Evolutionary conservation across 2,329 filamentous ascomycete species (phyloP), one percentile per base, ranked within the genome.

Genomic region (Neodidymelliopsis sp.): DNA sequence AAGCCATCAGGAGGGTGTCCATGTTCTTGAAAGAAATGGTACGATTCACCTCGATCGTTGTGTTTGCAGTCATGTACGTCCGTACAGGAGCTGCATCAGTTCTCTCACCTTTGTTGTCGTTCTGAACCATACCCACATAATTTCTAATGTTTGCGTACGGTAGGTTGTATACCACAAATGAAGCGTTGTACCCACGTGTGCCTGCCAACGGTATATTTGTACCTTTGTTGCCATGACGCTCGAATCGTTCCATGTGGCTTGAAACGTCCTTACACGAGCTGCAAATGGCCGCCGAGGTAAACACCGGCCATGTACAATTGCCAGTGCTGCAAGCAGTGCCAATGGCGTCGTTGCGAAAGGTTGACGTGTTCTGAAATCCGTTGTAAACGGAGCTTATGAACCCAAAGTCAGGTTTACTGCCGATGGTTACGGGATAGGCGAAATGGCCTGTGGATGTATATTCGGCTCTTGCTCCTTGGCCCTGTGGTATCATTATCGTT

Each of bases 281-380:
- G 13, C 46, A 56, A 6, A 54, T 34, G 7, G 54, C 50, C 8
- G 43, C 38, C n/a, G 50, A 54, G 0, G 41, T 29, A 4, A 44
- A 56, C 0, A 11, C 6, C 18, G 54, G 24, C 54, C 50, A 51
- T 13, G 42, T 56, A 27, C 46, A 56, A n/a, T 56, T 54, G 1
- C 46, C 54, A 12, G 42, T 51, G 9, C 30, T 18, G 28, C 46
- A 56, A 6, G 33, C 12, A 12, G 39, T 37, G 6, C 31, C 29
- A 1, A 38, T 39, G 6, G 13, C 29, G 7, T 42, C 39, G 8
- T 18, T 33, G 4, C 37, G 19, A 22, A 22, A 25, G 3, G 13
- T 19, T 12, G 43, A 44, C 3, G 25, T 22, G n/a, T 51, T 48
- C 6, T 50, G 24, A 12, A 54, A 51, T 1, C 49, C 53, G 22